Evolutionary conservation across 768 basidiomycete species (phyloP).

Genomic region (Phlegmacium glaucopus): DNA sequence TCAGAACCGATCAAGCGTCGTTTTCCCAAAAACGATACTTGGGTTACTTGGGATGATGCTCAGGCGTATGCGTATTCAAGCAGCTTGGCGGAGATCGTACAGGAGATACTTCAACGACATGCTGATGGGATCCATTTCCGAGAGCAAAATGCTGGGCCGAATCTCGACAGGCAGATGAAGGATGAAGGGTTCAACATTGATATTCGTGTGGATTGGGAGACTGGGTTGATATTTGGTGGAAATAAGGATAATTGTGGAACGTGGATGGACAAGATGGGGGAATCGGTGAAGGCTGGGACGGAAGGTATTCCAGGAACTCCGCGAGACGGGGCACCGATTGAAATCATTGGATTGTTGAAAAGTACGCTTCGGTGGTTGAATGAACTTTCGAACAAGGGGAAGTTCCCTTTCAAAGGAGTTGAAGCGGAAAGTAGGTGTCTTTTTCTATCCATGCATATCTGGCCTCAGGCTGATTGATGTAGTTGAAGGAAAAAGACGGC

Average conservation of each 20-base stretch:
- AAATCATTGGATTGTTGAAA: slow-evolving; percentile 92
- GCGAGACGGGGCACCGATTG: slow-evolving; percentile 92
- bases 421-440: slow-evolving; percentile 63
- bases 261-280: slow-evolving; percentile 99
- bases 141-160: slow-evolving; percentile 94
- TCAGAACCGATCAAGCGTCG: slow-evolving; percentile 84
- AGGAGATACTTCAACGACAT: slow-evolving; percentile 94
- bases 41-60: slow-evolving; percentile 89
- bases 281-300: slow-evolving; percentile 85
- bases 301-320: slow-evolving; percentile 97
- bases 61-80: slow-evolving; percentile 78
- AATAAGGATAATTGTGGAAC: slow-evolving; percentile 86
- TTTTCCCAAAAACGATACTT: slow-evolving; percentile 91
- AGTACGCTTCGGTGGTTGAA: slow-evolving; percentile 91
- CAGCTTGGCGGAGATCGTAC: slow-evolving; percentile 91
- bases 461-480: slow-evolving; percentile 2
- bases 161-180: slow-evolving; percentile 97
- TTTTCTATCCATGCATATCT: neutral
- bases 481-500: slow-evolving; percentile 68
- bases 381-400: slow-evolving; percentile 54
- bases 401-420: slow-evolving; percentile 92
- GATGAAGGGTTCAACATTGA: slow-evolving; percentile 91
- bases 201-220: slow-evolving; percentile 94
- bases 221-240: slow-evolving; percentile 87
- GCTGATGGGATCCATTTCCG: slow-evolving; percentile 90